Conservation (phyloP, 768 basidiomycete species). For the Antrodiella citrinella region DNA sequence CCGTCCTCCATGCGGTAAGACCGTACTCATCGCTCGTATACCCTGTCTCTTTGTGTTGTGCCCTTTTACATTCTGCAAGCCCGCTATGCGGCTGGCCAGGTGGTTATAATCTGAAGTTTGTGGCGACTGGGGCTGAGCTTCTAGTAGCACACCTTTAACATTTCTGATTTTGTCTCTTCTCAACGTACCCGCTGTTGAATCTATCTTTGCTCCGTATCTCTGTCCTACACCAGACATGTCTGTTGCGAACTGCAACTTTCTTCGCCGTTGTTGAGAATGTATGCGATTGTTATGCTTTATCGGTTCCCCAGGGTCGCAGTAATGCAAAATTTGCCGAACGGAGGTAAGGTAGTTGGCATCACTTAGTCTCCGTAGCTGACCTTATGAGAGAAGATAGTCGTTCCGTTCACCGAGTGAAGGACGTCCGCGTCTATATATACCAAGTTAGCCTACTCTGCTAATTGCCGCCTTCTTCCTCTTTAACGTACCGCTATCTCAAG, state of each 20-base stretch:
- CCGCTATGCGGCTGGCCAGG: slow-evolving; percentile 14
- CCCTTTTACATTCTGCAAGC: slow-evolving; percentile 8
- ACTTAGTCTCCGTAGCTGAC: too few relatives aligned
- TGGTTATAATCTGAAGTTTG: slow-evolving; percentile 1
- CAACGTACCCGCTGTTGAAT: neutral
- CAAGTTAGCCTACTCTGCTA: too few relatives aligned
- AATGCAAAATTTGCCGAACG: too few relatives aligned
- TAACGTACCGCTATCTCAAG: too few relatives aligned
- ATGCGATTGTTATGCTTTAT: neutral
- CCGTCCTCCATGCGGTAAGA: neutral
- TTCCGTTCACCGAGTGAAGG: neutral
- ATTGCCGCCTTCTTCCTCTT: too few relatives aligned
- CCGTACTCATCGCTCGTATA: neutral
- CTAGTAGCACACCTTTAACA: slow-evolving; percentile 1
- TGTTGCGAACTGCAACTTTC: too few relatives aligned
- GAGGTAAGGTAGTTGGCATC: too few relatives aligned
- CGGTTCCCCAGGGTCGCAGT: too few relatives aligned
- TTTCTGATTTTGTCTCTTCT: neutral
- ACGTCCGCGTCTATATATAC: neutral
- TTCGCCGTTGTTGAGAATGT: neutral
- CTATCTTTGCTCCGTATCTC: neutral
- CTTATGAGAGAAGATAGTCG: too few relatives aligned
- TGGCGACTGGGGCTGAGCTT: slow-evolving; percentile 5
- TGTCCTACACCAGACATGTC: too few relatives aligned
- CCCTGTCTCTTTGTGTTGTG: slow-evolving; percentile 3